Evolutionary conservation across 768 basidiomycete genomes (phyloP).

Genomic region (Porpolomopsis calyptriformis): DNA sequence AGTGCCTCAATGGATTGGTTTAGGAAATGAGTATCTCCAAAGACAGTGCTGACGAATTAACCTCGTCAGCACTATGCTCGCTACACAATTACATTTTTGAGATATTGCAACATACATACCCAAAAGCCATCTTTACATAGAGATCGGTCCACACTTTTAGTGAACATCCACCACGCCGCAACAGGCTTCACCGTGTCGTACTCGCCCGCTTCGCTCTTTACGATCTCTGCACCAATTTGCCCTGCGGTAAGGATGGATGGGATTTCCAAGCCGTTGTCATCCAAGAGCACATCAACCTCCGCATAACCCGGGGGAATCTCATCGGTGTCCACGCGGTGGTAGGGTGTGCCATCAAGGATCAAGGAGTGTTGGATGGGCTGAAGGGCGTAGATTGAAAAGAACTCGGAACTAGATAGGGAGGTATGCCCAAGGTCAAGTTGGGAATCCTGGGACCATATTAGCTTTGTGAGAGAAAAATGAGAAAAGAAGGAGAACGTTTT

Average conservation of each 20-base stretch:
- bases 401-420: neutral
- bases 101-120: too few species aligned
- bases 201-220: neutral
- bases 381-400: neutral
- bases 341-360: neutral
- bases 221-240: conserved; percentile 10
- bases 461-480: neutral
- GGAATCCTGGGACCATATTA: neutral
- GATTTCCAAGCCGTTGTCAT: conserved; percentile 14
- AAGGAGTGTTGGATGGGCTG: neutral
- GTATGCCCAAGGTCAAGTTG: neutral
- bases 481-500: neutral
- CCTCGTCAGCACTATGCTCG: too few species aligned
- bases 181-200: conserved; percentile 13
- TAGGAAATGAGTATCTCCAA: too few species aligned
- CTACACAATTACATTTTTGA: too few species aligned
- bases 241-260: conserved; percentile 17
- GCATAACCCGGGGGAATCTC: conserved; percentile 13
- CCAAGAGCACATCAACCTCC: conserved; percentile 15
- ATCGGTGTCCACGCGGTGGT: conserved; percentile 13
- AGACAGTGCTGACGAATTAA: too few species aligned
- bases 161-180: conserved; percentile 13
- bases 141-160: too few species aligned
- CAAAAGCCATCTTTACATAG: too few species aligned
- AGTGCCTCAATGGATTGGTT: too few species aligned